Percentiles rank a stretch among this genome's conserved stretches.
These are phyloP conservation scores for Oryza brachyantha DNA, from an alignment of 176 grass and related monocot species.

Conservation along the genomic window DNA sequence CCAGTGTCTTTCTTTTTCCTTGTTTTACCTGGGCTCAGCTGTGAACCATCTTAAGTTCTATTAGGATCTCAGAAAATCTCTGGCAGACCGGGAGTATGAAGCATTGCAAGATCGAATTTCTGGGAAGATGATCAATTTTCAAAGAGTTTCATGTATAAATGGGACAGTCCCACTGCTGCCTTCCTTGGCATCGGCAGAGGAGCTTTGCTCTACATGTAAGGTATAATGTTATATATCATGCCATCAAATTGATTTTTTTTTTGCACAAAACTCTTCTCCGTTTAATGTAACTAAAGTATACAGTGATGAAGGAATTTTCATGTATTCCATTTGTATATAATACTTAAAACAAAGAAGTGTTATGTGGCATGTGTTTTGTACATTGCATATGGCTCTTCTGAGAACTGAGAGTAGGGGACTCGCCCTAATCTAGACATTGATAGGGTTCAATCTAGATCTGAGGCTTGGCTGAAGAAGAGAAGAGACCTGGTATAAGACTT, in stretches of 20 bases:
- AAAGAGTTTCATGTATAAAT: slow-evolving; percentile 90
- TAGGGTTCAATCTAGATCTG: not conserved
- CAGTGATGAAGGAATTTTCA: not conserved
- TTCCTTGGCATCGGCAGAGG: slow-evolving; percentile 45
- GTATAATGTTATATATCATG: slow-evolving; percentile 35
- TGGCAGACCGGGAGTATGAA: slow-evolving; percentile 74
- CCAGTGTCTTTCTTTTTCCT: not conserved
- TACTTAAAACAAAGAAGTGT: not conserved
- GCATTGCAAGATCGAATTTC: slow-evolving; percentile 72
- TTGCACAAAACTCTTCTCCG: not conserved
- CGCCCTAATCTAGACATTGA: not conserved
- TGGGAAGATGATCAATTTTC: slow-evolving; percentile 74
- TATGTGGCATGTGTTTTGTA: no score
- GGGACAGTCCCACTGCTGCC: slow-evolving; percentile 60
- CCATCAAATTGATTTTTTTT: not conserved
- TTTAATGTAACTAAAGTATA: not conserved
- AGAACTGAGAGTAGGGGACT: not conserved
- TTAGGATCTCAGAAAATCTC: slow-evolving; percentile 59
- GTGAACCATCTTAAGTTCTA: slow-evolving; percentile 42
- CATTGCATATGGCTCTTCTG: not conserved
- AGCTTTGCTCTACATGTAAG: slow-evolving; percentile 79
- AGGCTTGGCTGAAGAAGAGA: not conserved
- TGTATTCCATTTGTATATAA: not conserved
- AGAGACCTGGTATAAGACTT: not conserved
- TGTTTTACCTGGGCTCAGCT: not conserved